Evolutionary conservation across 208 protist genomes (phyloP), one percentile per base, ranked within the genome.

Genomic region (Crithidia brevicula): DNA sequence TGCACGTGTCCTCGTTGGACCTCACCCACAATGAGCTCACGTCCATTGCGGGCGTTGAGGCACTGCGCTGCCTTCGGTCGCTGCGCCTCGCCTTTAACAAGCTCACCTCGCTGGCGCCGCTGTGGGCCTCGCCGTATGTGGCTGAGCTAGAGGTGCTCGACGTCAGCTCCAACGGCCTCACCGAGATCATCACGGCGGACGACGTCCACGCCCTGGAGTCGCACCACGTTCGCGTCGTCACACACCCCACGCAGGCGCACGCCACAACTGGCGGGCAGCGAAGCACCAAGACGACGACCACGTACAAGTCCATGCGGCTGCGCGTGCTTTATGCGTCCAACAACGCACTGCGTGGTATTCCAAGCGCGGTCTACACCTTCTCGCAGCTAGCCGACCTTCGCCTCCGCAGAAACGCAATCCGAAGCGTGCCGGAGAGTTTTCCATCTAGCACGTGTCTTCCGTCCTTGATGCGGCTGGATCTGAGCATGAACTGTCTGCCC

Each of bases 91-190:
- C 79, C 11, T 81, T 69, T 60, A 93, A 93, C 68, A 59, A 62
- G 15, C 56, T 93, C 52, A 72, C 52, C 11, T 79, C 82, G 16
- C 60, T 93, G 30, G 46, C 72, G 4, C 74, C 84, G 25, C 74
- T 93, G 15, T 93, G 83, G 74, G 61, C 60, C 10, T 67, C 74
- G 34, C 65, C 61, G 27, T 60, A 68, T 57, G 49, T 73, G 10
- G 68, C 69, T 33, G 42, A 74, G 23, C 58, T 93, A 7, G 80
- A 86, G 23, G 76, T 91, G 52, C 77, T 93, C 2, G 88, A 93
- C 50, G 84, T 91, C 10, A 84, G 77, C 52, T 73, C 76, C 1
- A 93, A 93, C 72, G 23, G 10, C 3, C 68, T 93, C 30, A 62
- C 66, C 13, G 43, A 62, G 45, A 46, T 89, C 15, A 50, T 83